Conservation (phyloP, 441 rosid genomes). For the Populus hybrid region DNA sequence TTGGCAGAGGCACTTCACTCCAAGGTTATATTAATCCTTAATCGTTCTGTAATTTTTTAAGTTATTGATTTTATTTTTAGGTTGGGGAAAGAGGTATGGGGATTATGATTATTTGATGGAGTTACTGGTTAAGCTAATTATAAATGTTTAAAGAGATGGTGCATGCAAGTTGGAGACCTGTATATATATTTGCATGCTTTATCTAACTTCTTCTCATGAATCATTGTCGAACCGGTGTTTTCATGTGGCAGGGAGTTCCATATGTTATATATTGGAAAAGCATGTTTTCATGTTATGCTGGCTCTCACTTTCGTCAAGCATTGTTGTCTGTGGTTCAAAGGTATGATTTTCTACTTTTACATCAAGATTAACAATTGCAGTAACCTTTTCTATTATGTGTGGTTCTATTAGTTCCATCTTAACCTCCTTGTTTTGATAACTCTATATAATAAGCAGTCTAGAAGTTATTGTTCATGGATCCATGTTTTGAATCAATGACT, state of each 20-base stretch:
- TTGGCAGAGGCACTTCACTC: slow-evolving; percentile 85
- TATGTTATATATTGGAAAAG: slow-evolving; percentile 83
- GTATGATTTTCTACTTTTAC: slow-evolving; percentile 33
- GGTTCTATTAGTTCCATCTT: neutral
- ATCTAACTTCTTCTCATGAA: slow-evolving; percentile 7
- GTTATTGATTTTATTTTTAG: neutral
- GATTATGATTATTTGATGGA: neutral
- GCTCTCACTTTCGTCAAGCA: slow-evolving; percentile 87
- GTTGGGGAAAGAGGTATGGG: neutral
- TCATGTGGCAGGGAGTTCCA: slow-evolving; percentile 70
- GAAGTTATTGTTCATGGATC: neutral
- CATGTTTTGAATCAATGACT: neutral
- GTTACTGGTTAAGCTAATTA: neutral
- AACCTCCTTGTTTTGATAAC: neutral
- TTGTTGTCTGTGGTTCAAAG: slow-evolving; percentile 78
- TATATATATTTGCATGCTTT: neutral
- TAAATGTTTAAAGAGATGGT: slow-evolving; percentile 4
- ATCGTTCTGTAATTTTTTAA: neutral
- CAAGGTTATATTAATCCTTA: slow-evolving; percentile 47
- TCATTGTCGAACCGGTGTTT: slow-evolving; percentile 17
- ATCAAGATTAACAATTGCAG: neutral
- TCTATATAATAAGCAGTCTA: neutral
- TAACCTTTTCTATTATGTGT: neutral
- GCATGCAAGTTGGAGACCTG: neutral
- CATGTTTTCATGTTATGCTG: slow-evolving; percentile 52